Evolutionary conservation across 441 rosid species (phyloP).

Genomic region (Pelargonium cotyledonis): DNA sequence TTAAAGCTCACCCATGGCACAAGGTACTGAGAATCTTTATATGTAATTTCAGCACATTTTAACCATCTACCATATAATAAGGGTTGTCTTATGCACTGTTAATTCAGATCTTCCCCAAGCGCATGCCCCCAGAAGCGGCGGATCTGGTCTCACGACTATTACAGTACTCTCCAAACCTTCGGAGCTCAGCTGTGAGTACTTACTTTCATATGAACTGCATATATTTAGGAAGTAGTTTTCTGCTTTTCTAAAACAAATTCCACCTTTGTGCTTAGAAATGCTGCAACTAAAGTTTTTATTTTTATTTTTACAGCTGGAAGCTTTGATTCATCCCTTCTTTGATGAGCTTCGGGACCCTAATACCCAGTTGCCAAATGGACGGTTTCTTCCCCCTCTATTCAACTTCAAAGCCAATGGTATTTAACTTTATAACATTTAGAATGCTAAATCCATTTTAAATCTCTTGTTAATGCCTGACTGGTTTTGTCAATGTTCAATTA

Average conservation of each 20-base stretch:
- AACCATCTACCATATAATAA: background rate
- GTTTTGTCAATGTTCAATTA: slow-evolving; percentile 25
- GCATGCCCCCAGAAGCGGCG: slow-evolving; percentile 94
- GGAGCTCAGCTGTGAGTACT: slow-evolving; percentile 75
- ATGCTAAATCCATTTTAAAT: no score
- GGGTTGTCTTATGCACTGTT: slow-evolving; percentile 3
- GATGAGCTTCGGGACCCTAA: slow-evolving; percentile 83
- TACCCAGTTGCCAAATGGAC: slow-evolving; percentile 71
- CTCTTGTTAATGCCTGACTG: background rate
- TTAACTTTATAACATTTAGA: slow-evolving; percentile 43
- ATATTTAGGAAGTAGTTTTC: no score
- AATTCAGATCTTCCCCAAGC: slow-evolving; percentile 74
- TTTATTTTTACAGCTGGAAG: slow-evolving; percentile 48
- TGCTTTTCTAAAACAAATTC: no score
- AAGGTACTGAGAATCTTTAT: slow-evolving; percentile 34
- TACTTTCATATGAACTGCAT: background rate
- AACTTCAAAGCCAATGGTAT: slow-evolving; percentile 15
- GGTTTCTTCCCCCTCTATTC: slow-evolving; percentile 69
- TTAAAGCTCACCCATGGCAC: no score
- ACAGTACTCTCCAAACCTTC: slow-evolving; percentile 93
- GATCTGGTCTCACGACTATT: slow-evolving; percentile 88
- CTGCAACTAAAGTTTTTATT: background rate
- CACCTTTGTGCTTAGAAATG: background rate
- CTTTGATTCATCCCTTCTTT: slow-evolving; percentile 80
- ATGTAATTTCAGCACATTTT: background rate